Evolutionary conservation across 257 asterid species (phyloP), one percentile per base, ranked within the genome.

Genomic region (Asclepias syriaca): DNA sequence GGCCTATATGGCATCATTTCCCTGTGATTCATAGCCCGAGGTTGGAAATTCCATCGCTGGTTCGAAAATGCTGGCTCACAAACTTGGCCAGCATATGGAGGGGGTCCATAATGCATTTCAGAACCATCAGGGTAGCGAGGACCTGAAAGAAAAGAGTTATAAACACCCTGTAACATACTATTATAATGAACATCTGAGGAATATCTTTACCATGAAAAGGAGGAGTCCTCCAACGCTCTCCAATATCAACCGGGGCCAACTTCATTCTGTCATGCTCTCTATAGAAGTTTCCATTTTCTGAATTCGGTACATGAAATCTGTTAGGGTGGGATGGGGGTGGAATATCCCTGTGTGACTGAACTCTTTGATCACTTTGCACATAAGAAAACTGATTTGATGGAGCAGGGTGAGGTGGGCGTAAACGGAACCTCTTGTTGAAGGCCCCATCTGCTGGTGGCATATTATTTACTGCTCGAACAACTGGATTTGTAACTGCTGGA

Each of bases 351-450:
- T 83, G 81, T 24, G 87, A 74, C 32, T 77, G 89, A 70, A 72
- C 73, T 57, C 85, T 83, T 50, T 84, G 92, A 76, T 87, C 95
- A 10, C 71, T 8, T 55, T 90, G 98, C 75, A 88, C 87, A 78
- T 90, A 90, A 3, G 95, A 87, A 74, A 92, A 92, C 75, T 90
- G 98, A 83, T 92, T 86, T 68, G 98, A 85, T 61, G 96, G 96
- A 81, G 94, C 90, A 19, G 96, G 98, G 50, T 88, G 91, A 68
- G 98, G 98, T 64, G 98, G 98, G 34, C 86, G 96, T 65, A 92
- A 77, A 65, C 80, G 92, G 74, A 83, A 88, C 81, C 90, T 85
- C 82, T 88, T 89, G 82, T 74, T 78, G 70, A 76, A 80, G 73
- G 85, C 69, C 68, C 78, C 80, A 70, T 88, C 92, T 54, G 77